Base-by-base conservation (phyloP, 371 early-diverging fungal genomes). In the Nematocida sp. region DNA sequence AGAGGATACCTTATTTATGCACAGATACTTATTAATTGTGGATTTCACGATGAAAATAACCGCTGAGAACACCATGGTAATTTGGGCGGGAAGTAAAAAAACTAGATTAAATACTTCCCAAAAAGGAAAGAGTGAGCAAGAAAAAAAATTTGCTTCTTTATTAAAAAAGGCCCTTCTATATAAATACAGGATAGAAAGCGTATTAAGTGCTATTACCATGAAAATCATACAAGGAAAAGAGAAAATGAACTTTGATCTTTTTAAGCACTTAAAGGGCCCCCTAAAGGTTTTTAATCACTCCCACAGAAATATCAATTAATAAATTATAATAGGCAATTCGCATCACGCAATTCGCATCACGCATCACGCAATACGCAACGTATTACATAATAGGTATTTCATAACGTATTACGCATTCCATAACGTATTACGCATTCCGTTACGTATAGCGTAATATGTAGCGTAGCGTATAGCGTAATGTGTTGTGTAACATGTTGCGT, bases 131-230 rank as follows among this genome's bases (percentile, higher is more conserved):
- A 13, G 5, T 9, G 23, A 42, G 18, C 45, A 47, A 36, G 56
- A 36, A 7, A 23, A 0, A 13, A 5, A 39, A 30, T 71, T 71
- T 36, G 36, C 16, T 13, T 38, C 16, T 56, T 18, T 71, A 7
- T 23, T 42, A 32, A 60, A 71, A 2, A 23, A 30, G 45, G 75
- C 61, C 5, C 4, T 59, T 16, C 20, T n/a, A 35, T 71, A 71
- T 35, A 71, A 71, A 32, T 71, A 71, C 75, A 33, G 75, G 20
- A 71, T 71, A 71, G 75, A 71, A 35, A 63, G 75, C 48, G 63
- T 71, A 3, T 20, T 71, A 20, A 16, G 16, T 1, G 11, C 57
- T 16, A 71, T 63, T 16, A 61, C 59, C 7, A 2, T 49, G 23
- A 26, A 59, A 13, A 49, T 71, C 7, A 13, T 71, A 3, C 7